Evolutionary conservation across 805 yeast species (phyloP).

Genomic region (Nakazawaea wyomingensis): DNA sequence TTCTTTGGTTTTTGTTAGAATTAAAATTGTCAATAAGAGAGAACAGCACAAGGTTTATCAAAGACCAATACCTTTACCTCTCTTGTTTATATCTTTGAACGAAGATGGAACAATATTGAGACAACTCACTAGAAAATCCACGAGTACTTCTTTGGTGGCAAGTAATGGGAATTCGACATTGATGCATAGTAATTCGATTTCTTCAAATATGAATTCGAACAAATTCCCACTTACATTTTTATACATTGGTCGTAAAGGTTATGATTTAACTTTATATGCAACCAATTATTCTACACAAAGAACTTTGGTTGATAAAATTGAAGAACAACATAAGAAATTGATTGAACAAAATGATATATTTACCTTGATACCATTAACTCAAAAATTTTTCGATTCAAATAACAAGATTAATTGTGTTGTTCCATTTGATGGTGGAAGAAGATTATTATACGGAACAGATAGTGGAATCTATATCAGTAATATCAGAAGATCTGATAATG

Average conservation of each 20-base stretch:
- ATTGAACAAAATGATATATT: conserved; percentile 73
- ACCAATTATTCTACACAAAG: conserved; percentile 61
- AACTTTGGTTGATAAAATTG: conserved; percentile 74
- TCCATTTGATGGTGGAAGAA: conserved; percentile 92
- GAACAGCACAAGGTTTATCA: conserved; percentile 90
- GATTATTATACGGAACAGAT: conserved; percentile 86
- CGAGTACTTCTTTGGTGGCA: conserved; percentile 28
- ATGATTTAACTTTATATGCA: conserved; percentile 47
- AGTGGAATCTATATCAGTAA: conserved; percentile 84
- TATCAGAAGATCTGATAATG: conserved; percentile 46
- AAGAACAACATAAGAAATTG: conserved; percentile 70
- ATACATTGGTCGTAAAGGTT: conserved; percentile 50
- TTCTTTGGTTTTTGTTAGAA: conserved; percentile 77
- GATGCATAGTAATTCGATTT: conserved; percentile 20
- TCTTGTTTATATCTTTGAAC: conserved; percentile 66
- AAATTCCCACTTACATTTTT: conserved; percentile 47
- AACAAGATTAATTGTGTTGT: conserved; percentile 86
- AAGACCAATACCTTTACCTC: conserved; percentile 78
- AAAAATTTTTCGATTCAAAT: conserved; percentile 66
- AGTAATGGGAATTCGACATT: conserved; percentile 23
- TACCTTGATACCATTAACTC: conserved; percentile 68
- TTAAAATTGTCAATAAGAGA: conserved; percentile 80
- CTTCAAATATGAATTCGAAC: conserved; percentile 19
- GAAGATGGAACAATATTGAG: conserved; percentile 71
- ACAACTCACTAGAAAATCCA: conserved; percentile 32